phyloP scores from a whole-genome alignment of 2,329 filamentous ascomycete genomes.

The Aspergillus flavus region DNA sequence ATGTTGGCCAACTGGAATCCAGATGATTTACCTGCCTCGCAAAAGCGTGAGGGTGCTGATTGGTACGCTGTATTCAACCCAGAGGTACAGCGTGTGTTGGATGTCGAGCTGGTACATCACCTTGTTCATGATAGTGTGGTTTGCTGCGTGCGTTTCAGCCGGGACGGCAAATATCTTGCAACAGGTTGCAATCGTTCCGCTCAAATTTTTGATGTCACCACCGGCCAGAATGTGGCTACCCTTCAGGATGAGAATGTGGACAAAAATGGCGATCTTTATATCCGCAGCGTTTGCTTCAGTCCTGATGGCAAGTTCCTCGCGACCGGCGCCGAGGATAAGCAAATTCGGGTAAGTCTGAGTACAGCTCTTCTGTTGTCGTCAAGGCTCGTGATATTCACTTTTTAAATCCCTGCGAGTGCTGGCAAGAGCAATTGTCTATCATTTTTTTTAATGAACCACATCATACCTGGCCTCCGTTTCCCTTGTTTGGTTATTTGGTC shows the following conservation, averaged over 20 bases:
- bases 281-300: slow-evolving; percentile 97
- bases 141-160: slow-evolving; percentile 95
- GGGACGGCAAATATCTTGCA: slow-evolving; percentile 92
- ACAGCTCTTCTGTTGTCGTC: not conserved
- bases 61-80: slow-evolving; percentile 99
- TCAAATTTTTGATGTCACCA: slow-evolving; percentile 95
- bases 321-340: slow-evolving; percentile 95
- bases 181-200: slow-evolving; percentile 98
- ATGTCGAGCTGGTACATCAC: slow-evolving; percentile 93
- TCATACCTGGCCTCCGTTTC: not conserved
- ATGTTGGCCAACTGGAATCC: slow-evolving; percentile 83
- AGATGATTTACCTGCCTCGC: slow-evolving; percentile 78
- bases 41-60: slow-evolving; percentile 86
- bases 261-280: slow-evolving; percentile 90
- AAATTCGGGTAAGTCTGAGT: slow-evolving; percentile 73
- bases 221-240: slow-evolving; percentile 83
- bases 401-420: not conserved
- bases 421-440: not conserved
- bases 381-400: not conserved
- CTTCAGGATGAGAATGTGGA: slow-evolving; percentile 87
- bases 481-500: not conserved
- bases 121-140: slow-evolving; percentile 94
- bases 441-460: not conserved
- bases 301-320: slow-evolving; percentile 92
- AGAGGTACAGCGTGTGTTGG: slow-evolving; percentile 80